Evolutionary conservation across 768 basidiomycete genomes (phyloP), one percentile per base, ranked within the genome.

Genomic region (Albatrellus ellisii): DNA sequence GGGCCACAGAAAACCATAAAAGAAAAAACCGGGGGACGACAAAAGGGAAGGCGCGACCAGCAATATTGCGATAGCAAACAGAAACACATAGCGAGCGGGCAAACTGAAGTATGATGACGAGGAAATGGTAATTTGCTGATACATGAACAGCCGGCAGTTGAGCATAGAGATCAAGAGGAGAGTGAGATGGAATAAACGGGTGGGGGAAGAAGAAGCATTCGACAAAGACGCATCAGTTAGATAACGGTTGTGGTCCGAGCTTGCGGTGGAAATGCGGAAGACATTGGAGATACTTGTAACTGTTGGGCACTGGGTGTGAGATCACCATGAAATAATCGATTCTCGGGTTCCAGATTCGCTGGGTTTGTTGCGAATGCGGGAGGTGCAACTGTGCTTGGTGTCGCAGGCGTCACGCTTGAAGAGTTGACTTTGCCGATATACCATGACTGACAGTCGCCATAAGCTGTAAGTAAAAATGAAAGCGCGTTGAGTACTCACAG

Each of bases 381-480:
- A 20, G 35, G 17, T 15, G 68, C 56, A 50, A 60, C 67, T 61
- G 73, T 45, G 69, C 52, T 69, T 54, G 58, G 77, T 51, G 62
- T 77, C 3, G 59, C 54, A 2, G 65, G 64, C 1, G 58, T 64
- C 6, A 58, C 65, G 6, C 59, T 54, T 0, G 62, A 56, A 4
- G 69, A 58, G 4, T 70, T 66, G 21, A 86, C 76, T 59, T 92
- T 95, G 40, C 91, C 90, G 46, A 94, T 89, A 57, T 88, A 94
- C 94, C 94, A 98, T 18, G 88, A 90, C 70, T 83, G 21, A 44
- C 32, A 18, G 41, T 4, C 14, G 36, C 42, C 34, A 44, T 41
- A 14, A 43, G 52, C 24, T 56, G 43, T 33, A 28, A 36, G 20
- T 11, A 24, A 25, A n/a, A 18, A 32, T 42, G 29, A 46, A n/a